These are phyloP conservation scores for Hondaea fermentalgiana DNA, from an alignment of 108 stramenopile species.

Conservation along the genomic window DNA sequence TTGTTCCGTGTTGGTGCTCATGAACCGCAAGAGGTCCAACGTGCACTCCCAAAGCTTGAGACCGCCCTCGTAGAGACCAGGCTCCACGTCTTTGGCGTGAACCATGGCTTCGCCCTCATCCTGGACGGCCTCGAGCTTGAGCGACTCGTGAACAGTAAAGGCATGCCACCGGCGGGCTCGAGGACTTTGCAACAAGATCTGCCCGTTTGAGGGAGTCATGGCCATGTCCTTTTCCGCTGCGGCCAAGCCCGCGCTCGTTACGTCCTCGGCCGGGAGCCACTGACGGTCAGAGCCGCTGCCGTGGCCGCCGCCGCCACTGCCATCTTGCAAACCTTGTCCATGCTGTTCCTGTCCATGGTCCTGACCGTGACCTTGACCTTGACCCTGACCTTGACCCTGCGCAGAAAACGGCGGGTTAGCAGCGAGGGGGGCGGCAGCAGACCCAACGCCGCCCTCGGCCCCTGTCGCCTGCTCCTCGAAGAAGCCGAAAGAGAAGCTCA, in stretches of 20 bases:
- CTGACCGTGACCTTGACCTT: no score
- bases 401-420: no score
- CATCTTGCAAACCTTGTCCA: no score
- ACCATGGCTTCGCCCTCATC: neutral
- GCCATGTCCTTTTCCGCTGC: neutral
- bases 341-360: no score
- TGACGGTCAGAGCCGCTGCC: no score
- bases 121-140: neutral
- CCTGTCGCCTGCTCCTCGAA: neutral
- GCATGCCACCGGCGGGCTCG: neutral
- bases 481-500: neutral
- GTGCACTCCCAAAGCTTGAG: conserved; percentile 7
- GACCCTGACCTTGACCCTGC: no score
- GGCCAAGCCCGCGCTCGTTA: neutral
- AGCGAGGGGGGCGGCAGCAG: no score
- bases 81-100: neutral
- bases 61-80: neutral
- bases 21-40: neutral
- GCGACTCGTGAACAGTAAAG: neutral
- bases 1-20: neutral
- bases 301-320: no score
- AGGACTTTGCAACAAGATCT: no score
- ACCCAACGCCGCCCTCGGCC: no score
- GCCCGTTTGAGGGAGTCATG: neutral
- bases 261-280: neutral